Evolutionary conservation across 768 basidiomycete species (phyloP).

Genomic region (Macrocybe gigantea): DNA sequence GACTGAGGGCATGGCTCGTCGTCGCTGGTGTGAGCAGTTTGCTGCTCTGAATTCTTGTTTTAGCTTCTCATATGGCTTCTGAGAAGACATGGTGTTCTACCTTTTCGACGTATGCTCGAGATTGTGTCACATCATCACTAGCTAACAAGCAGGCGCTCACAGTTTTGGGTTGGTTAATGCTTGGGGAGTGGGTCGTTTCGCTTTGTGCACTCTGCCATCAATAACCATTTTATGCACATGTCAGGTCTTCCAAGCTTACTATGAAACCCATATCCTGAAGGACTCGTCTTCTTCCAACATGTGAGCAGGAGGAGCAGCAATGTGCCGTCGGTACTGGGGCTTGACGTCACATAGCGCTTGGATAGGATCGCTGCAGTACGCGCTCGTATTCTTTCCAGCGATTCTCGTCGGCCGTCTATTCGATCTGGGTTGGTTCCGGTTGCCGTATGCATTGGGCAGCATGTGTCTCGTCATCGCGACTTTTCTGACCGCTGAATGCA

Average conservation of each 20-base stretch:
- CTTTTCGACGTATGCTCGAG: conserved; percentile 32
- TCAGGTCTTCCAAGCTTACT: conserved; percentile 58
- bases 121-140: background rate
- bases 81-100: conserved; percentile 13
- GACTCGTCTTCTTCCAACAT: conserved; percentile 45
- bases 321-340: background rate
- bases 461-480: conserved; percentile 40
- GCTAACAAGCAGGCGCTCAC: background rate
- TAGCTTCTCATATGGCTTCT: no score
- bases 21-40: conserved; percentile 26
- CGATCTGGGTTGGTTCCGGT: conserved; percentile 52
- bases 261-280: conserved; percentile 39
- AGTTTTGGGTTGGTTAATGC: conserved; percentile 52
- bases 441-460: conserved; percentile 38
- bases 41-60: no score
- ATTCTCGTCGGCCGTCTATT: conserved; percentile 51
- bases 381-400: conserved; percentile 44
- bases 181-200: conserved; percentile 42
- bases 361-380: conserved; percentile 36
- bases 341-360: conserved; percentile 18
- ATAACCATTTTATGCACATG: background rate
- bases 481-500: conserved; percentile 55
- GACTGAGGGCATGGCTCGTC: conserved; percentile 36
- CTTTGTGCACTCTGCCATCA: background rate
- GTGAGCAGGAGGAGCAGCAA: conserved; percentile 21